Conservation (phyloP, 371 early-diverging fungal species). For the Saksenaea oblongispora region DNA sequence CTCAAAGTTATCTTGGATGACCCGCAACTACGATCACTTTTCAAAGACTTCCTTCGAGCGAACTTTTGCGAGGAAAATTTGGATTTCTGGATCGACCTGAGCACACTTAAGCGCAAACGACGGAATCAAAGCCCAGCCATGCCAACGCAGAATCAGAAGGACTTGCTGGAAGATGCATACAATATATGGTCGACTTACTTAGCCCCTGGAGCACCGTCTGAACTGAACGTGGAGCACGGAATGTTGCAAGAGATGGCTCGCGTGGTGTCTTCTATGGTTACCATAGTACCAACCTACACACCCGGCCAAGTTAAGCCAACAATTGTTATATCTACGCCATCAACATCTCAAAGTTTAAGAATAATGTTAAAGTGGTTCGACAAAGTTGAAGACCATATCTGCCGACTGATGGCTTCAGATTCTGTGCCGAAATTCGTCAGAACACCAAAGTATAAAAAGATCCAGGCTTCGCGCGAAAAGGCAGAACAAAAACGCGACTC, state of each 20-base stretch:
- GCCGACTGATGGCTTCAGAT: slow-evolving; percentile 75
- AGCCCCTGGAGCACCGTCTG: slow-evolving; percentile 53
- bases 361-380: slow-evolving; percentile 63
- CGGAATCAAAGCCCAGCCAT: slow-evolving; percentile 39
- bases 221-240: slow-evolving; percentile 61
- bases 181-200: slow-evolving; percentile 66
- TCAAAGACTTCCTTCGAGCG: slow-evolving; percentile 64
- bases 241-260: slow-evolving; percentile 49
- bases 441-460: slow-evolving; percentile 61
- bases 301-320: slow-evolving; percentile 38
- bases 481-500: slow-evolving; percentile 1
- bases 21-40: slow-evolving; percentile 57
- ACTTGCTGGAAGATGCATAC: slow-evolving; percentile 60
- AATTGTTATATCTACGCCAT: slow-evolving; percentile 40
- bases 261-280: slow-evolving; percentile 47
- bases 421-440: slow-evolving; percentile 80
- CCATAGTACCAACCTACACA: slow-evolving; percentile 40
- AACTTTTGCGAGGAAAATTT: slow-evolving; percentile 77
- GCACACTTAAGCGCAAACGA: slow-evolving; percentile 37
- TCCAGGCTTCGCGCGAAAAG: slow-evolving; percentile 15
- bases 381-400: slow-evolving; percentile 69
- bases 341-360: slow-evolving; percentile 38
- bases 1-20: slow-evolving; percentile 66
- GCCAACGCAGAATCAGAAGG: slow-evolving; percentile 34
- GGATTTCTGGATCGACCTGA: slow-evolving; percentile 67